Conservation (phyloP, 306 rosid genomes). For the Cyamopsis tetragonoloba region DNA sequence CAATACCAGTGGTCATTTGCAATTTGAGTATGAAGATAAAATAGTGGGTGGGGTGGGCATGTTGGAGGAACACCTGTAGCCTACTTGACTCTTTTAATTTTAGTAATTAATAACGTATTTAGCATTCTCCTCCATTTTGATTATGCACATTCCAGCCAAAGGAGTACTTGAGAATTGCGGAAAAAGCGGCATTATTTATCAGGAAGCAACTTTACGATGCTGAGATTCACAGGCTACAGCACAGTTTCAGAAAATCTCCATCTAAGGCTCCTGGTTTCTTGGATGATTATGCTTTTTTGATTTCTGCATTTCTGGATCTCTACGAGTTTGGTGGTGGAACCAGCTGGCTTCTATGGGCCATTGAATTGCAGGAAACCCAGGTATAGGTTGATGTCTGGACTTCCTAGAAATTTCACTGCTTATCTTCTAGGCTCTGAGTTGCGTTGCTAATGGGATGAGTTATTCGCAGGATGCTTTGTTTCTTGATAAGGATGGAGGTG, state of each 20-base stretch:
- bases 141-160: conserved; percentile 48
- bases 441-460: conserved; percentile 16
- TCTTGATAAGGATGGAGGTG: conserved; percentile 88
- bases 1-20: conserved; percentile 1
- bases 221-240: conserved; percentile 61
- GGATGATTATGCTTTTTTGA: conserved; percentile 88
- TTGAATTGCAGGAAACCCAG: conserved; percentile 80
- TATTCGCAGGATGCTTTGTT: conserved; percentile 78
- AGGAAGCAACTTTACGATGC: conserved; percentile 59
- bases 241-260: conserved; percentile 83
- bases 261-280: conserved; percentile 87
- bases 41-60: conserved; percentile 2
- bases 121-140: conserved; percentile 17
- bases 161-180: conserved; percentile 73
- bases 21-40: not conserved
- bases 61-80: conserved; percentile 24
- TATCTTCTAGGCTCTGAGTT: not conserved
- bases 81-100: conserved; percentile 11
- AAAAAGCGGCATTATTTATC: conserved; percentile 72
- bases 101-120: conserved; percentile 13
- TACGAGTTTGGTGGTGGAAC: conserved; percentile 76
- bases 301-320: conserved; percentile 81
- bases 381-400: conserved; percentile 38
- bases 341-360: conserved; percentile 84
- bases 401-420: not conserved